phyloP scores from a whole-genome alignment of 2,329 filamentous ascomycete species.

The Alternaria brassicicola region DNA sequence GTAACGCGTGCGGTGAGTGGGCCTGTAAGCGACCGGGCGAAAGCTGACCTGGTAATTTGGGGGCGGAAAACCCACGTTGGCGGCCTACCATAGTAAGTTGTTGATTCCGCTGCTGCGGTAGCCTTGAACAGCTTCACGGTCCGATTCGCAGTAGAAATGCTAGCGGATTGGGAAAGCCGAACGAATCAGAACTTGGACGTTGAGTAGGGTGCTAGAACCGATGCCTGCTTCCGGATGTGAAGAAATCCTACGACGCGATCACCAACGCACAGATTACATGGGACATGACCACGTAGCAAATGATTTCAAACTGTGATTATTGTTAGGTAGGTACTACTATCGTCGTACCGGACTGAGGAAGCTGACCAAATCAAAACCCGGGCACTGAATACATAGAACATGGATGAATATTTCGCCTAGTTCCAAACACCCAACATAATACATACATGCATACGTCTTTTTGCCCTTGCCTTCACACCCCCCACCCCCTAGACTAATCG shows the following conservation, averaged over 20 bases:
- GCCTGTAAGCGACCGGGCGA: background rate
- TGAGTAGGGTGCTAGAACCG: background rate
- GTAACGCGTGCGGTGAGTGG: background rate
- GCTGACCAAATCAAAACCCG: background rate
- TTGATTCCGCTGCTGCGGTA: background rate
- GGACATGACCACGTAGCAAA: too few relatives aligned
- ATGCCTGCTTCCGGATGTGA: background rate
- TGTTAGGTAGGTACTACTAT: too few relatives aligned
- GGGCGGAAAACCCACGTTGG: background rate
- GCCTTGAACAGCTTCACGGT: background rate
- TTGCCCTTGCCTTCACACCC: background rate
- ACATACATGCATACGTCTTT: background rate
- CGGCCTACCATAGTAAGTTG: background rate
- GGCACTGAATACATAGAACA: background rate
- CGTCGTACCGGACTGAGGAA: too few relatives aligned
- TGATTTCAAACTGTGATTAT: too few relatives aligned
- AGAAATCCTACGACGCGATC: background rate
- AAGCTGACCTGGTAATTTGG: background rate
- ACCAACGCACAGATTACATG: background rate
- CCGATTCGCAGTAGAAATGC: background rate
- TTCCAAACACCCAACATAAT: background rate
- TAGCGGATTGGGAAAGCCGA: background rate
- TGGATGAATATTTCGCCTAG: background rate
- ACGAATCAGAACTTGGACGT: background rate
- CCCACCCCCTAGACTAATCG: background rate